Evolutionary conservation across 768 basidiomycete genomes (phyloP).

Genomic region (Trametes coccinea): DNA sequence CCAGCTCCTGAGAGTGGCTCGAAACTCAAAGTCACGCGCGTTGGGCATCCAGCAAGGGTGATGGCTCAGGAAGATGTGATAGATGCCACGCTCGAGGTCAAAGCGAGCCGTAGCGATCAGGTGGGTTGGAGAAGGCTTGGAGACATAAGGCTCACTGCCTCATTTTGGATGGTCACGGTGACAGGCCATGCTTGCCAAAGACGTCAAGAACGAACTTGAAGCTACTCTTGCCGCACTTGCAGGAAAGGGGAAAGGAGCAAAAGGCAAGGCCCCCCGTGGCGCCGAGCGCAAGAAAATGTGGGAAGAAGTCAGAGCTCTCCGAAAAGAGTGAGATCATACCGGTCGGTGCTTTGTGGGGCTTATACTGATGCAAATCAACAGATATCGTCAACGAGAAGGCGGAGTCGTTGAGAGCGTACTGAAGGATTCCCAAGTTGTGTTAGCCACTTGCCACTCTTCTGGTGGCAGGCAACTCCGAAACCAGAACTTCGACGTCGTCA

Average conservation of each 20-base stretch:
- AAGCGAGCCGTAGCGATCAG: conserved; percentile 74
- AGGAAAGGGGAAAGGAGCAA: conserved; percentile 71
- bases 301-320: conserved; percentile 81
- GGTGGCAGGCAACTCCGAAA: conserved; percentile 81
- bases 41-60: conserved; percentile 95
- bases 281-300: conserved; percentile 80
- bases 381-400: conserved; percentile 87
- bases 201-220: conserved; percentile 87
- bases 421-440: conserved; percentile 58
- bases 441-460: conserved; percentile 94
- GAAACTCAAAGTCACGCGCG: conserved; percentile 70
- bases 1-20: conserved; percentile 50
- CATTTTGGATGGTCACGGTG: background rate
- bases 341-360: background rate
- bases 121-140: conserved; percentile 31
- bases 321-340: conserved; percentile 74
- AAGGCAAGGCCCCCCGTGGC: conserved; percentile 70
- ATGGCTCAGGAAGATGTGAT: conserved; percentile 69
- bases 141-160: background rate
- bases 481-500: conserved; percentile 84
- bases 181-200: conserved; percentile 79
- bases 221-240: conserved; percentile 62
- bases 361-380: conserved; percentile 31
- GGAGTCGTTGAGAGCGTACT: conserved; percentile 77
- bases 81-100: conserved; percentile 69